Evolutionary conservation across 306 rosid species (phyloP), one percentile per base, ranked within the genome.

Genomic region (Sindora glabra): DNA sequence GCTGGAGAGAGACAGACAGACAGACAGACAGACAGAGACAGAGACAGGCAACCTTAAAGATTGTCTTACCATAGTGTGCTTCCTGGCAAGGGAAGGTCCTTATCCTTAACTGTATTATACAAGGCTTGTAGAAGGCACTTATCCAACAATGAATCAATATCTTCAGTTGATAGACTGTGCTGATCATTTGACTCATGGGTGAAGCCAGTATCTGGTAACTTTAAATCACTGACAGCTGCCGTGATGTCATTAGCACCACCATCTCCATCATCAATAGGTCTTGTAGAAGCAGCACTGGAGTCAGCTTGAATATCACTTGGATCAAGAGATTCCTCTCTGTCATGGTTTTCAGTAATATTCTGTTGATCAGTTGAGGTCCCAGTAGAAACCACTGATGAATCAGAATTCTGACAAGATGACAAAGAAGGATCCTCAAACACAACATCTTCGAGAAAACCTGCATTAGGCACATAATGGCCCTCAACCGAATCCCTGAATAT

Each of bases 11-110:
- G 64, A 27, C 17, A 65, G 48, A 61, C 36, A 37, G 48, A 61
- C 40, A 37, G 38, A 21, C 3, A 34, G 40, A 34, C n/a, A 34
- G 40, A 27, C 17, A 65, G 48, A 61, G 41, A 37, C 44, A 61
- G 46, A 37, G 38, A 21, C 3, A 34, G 40, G 11, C n/a, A 34
- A n/a, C n/a, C n/a, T 8, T 34, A 34, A 34, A 10, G 40, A 10
- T 16, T 58, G 38, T 49, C 74, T 63, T 56, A 92, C 98, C 96
- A 92, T 45, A 92, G 48, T 24, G 95, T 92, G 80, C 98, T 88
- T 78, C 98, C 98, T n/a, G 96, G 92, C 76, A 86, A 55, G 48
- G 95, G 96, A 71, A 92, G 83, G 51, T 86, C 96, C 67, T 83
- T 90, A 49, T 90, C 97, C 71, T 81, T 88, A 40, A 86, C 78